phyloP scores from a whole-genome alignment of 2,329 filamentous ascomycete genomes.

The Zasmidium citrigriseum region DNA sequence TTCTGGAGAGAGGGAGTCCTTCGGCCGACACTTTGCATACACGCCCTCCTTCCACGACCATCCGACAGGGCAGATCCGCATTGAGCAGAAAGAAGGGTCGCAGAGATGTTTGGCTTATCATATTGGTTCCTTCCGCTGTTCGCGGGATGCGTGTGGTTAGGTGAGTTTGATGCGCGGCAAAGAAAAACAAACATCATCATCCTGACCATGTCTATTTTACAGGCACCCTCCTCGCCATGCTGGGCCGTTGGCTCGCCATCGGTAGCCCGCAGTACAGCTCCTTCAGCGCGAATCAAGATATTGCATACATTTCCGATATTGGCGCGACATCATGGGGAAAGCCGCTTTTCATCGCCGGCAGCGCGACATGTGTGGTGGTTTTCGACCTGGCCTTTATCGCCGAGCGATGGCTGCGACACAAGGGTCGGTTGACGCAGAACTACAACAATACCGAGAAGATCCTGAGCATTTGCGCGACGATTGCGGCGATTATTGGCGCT shows the following conservation, averaged over 20 bases:
- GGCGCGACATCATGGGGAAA: slow-evolving; percentile 62
- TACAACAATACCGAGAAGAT: slow-evolving; percentile 63
- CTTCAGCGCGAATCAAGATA: slow-evolving; percentile 59
- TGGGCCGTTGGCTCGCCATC: slow-evolving; percentile 67
- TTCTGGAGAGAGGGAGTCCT: no score
- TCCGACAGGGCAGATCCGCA: not conserved
- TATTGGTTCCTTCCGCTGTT: slow-evolving; percentile 68
- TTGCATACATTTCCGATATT: slow-evolving; percentile 60
- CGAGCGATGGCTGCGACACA: slow-evolving; percentile 84
- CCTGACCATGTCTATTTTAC: not conserved
- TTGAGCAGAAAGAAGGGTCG: not conserved
- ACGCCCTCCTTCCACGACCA: not conserved
- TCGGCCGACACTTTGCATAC: no score
- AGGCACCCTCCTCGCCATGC: slow-evolving; percentile 68
- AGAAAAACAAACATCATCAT: not conserved
- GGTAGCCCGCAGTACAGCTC: slow-evolving; percentile 59
- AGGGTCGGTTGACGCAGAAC: slow-evolving; percentile 76
- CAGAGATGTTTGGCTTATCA: slow-evolving; percentile 43
- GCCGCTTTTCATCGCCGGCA: slow-evolving; percentile 76
- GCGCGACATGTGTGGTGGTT: slow-evolving; percentile 70
- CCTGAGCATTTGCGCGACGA: slow-evolving; percentile 61
- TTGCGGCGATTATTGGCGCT: slow-evolving; percentile 73
- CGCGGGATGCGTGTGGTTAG: slow-evolving; percentile 63
- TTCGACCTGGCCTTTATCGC: slow-evolving; percentile 78
- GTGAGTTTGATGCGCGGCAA: slow-evolving; percentile 23